Base-by-base conservation (phyloP, 1,284 basidiomycete species). In the Cutaneotrichosporon sp. region DNA sequence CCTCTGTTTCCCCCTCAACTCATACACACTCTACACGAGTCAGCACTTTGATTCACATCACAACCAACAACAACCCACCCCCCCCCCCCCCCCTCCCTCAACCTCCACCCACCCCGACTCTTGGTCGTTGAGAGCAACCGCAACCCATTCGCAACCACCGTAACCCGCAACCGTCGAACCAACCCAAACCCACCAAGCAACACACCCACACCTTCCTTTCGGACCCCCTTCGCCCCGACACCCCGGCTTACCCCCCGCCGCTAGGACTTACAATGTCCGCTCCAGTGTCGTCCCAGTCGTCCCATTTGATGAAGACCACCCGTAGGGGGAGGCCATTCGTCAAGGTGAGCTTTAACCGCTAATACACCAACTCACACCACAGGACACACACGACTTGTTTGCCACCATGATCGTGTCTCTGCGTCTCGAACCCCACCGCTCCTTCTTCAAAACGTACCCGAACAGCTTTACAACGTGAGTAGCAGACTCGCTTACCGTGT, bases 301-400 rank as follows among this genome's bases (percentile, higher is more conserved):
- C 90, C 47, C 92, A 95, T 79, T 90, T 95, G 89, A 95, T 96
- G 92, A 95, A 95, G 86, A 94, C 90, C 31, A 95, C 92, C 77
- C 91, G 92, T 83, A 87, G 92, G 76, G 92, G 92, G 72, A 86
- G 92, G 71, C 92, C 93, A n/a, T 95, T 89, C 80, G 86, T 94
- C 79, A 95, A 94, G 87, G 92, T 90, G 62, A 72, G 75, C 70
- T 22, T 30, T 26, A 7, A 16, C 55, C 26, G 18, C 6, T 13
- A 26, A 26, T 26, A 26, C 26, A 26, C 8, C n/a, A 5, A 14
- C 58, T 63, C 50, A 67, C 31, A 56, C 55, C 8, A 0, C 57
- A 97, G 94, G 97, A 99, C 81, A 97, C 94, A 26, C 89, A 98
- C 72, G 97, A 99, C 82, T 88, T 99, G 38, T 99, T 97, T 75